These are phyloP conservation scores for Casuarina cunninghamiana DNA, from an alignment of 306 rosid genomes.

Conservation along the genomic window DNA sequence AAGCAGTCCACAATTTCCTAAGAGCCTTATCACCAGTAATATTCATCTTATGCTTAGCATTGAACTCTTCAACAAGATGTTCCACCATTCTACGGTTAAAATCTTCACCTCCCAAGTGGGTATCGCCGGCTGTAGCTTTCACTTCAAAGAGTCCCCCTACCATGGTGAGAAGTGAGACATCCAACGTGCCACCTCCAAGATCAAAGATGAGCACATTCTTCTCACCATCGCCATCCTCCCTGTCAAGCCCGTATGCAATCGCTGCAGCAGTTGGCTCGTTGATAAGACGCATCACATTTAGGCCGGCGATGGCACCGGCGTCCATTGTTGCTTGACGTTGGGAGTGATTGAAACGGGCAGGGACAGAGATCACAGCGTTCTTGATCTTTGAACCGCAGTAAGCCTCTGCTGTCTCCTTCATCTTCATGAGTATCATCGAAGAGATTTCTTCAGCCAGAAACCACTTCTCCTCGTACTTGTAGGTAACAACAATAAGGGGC, in stretches of 20 bases:
- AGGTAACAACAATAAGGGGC: conserved; percentile 37
- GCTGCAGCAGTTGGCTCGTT: conserved; percentile 47
- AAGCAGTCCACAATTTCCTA: conserved; percentile 35
- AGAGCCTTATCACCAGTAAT: conserved; percentile 30
- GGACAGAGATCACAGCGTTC: conserved; percentile 45
- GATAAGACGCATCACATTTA: conserved; percentile 41
- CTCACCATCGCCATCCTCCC: conserved; percentile 14
- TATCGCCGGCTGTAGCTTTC: conserved; percentile 40
- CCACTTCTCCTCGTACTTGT: conserved; percentile 39
- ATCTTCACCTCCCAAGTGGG: conserved; percentile 43
- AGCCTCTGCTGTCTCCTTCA: conserved; percentile 44
- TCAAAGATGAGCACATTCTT: conserved; percentile 41
- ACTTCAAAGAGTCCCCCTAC: conserved; percentile 37
- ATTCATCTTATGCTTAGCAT: conserved; percentile 39
- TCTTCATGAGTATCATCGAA: conserved; percentile 35
- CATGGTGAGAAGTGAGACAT: conserved; percentile 41
- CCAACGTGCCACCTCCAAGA: conserved; percentile 45
- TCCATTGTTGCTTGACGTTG: conserved; percentile 46
- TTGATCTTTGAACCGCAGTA: conserved; percentile 28
- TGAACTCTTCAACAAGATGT: conserved; percentile 40
- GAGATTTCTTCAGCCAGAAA: conserved; percentile 45
- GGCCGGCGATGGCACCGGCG: conserved; percentile 34
- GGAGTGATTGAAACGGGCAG: conserved; percentile 38
- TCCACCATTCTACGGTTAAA: conserved; percentile 41
- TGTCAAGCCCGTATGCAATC: conserved; percentile 49